phyloP scores from a whole-genome alignment of 2,329 filamentous ascomycete species.

The Fonsecaea erecta region DNA sequence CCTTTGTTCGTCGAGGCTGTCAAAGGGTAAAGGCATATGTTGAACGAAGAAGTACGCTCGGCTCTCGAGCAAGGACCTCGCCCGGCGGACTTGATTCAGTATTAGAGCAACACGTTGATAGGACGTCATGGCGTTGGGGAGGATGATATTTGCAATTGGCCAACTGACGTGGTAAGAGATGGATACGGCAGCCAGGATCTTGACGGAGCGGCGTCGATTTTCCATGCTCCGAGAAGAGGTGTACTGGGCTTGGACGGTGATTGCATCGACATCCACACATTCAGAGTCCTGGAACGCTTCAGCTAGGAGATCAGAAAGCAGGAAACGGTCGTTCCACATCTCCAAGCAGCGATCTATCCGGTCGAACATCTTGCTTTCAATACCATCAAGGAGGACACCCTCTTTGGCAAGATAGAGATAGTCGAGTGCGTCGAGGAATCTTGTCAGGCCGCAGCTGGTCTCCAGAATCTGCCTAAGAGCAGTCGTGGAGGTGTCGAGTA shows the following conservation, averaged over 20 bases:
- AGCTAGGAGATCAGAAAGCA: slow-evolving; percentile 76
- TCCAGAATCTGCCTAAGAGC: slow-evolving; percentile 67
- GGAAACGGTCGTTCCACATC: slow-evolving; percentile 79
- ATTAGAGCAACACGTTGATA: slow-evolving; percentile 78
- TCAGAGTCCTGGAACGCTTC: slow-evolving; percentile 65
- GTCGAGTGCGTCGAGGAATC: slow-evolving; percentile 69
- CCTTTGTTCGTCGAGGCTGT: slow-evolving; percentile 19
- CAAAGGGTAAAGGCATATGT: slow-evolving; percentile 41
- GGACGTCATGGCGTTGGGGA: slow-evolving; percentile 63
- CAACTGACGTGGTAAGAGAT: slow-evolving; percentile 71
- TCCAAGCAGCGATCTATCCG: slow-evolving; percentile 67
- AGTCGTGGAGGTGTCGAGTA: slow-evolving; percentile 56
- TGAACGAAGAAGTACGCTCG: slow-evolving; percentile 46
- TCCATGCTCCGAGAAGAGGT: slow-evolving; percentile 50
- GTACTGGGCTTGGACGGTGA: slow-evolving; percentile 62
- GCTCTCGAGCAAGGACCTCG: slow-evolving; percentile 68
- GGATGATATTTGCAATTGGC: slow-evolving; percentile 73
- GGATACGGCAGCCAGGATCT: slow-evolving; percentile 65
- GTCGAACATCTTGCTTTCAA: slow-evolving; percentile 73
- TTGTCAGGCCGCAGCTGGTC: slow-evolving; percentile 68
- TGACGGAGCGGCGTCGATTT: slow-evolving; percentile 63
- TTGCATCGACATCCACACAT: slow-evolving; percentile 62
- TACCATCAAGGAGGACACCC: slow-evolving; percentile 67
- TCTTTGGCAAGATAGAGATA: slow-evolving; percentile 77
- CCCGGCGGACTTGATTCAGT: slow-evolving; percentile 76